Evolutionary conservation across 176 grass and related monocot species (phyloP).

Genomic region (Olyra latifolia): DNA sequence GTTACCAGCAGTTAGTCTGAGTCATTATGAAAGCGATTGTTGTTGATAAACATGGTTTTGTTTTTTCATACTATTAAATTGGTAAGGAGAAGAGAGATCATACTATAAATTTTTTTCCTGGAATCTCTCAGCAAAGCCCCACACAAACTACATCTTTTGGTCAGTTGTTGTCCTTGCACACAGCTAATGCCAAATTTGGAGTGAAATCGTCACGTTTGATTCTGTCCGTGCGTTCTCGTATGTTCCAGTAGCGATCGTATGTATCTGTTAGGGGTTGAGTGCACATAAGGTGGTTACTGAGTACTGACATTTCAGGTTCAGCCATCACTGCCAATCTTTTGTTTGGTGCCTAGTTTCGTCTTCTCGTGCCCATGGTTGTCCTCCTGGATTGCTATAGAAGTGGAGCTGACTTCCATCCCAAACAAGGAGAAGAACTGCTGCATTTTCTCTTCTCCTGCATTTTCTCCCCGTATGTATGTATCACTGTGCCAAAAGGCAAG

Average conservation of each 20-base stretch:
- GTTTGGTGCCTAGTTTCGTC: neutral
- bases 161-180: neutral
- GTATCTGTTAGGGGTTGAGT: neutral
- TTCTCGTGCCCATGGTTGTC: neutral
- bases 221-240: neutral
- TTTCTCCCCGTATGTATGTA: too few relatives aligned
- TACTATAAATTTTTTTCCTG: neutral
- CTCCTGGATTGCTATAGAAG: neutral
- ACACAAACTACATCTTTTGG: neutral
- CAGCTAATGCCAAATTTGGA: neutral
- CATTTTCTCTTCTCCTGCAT: too few relatives aligned
- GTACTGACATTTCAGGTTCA: neutral
- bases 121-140: neutral
- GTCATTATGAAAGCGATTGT: slow-evolving; percentile 19
- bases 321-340: neutral
- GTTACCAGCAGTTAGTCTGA: neutral
- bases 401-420: slow-evolving; percentile 31
- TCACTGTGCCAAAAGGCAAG: neutral
- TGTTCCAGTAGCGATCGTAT: neutral
- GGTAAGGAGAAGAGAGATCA: slow-evolving; percentile 1
- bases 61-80: slow-evolving; percentile 24
- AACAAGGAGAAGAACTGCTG: neutral
- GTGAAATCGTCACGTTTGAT: neutral
- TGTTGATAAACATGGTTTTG: slow-evolving; percentile 16
- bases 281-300: neutral